Evolutionary conservation across 345 rosid species (phyloP).

Genomic region (Salix udensis): DNA sequence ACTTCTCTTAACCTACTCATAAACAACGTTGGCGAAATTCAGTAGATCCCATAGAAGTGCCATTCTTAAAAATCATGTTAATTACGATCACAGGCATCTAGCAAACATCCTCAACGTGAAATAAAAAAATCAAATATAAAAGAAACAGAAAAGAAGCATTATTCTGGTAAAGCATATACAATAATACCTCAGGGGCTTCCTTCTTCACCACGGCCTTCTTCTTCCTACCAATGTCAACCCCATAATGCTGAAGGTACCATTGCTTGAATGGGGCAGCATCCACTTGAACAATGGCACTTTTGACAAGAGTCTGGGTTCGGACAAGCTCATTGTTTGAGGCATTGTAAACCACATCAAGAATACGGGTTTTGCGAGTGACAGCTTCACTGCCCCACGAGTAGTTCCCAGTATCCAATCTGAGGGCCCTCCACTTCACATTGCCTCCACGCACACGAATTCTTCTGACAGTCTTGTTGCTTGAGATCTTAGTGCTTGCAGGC

Average conservation of each 20-base stretch:
- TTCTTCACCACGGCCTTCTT: conserved; percentile 17
- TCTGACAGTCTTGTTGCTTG: conserved; percentile 19
- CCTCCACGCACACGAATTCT: conserved; percentile 24
- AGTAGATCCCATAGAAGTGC: no score
- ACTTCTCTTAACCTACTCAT: no score
- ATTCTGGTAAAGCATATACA: background rate
- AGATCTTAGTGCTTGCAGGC: conserved; percentile 19
- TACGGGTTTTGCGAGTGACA: conserved; percentile 14
- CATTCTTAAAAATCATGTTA: no score
- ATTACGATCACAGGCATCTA: no score
- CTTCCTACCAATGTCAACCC: conserved; percentile 24
- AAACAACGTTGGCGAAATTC: no score
- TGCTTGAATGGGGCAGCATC: conserved; percentile 25
- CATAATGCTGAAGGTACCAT: conserved; percentile 23
- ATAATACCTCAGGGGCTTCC: conserved; percentile 20
- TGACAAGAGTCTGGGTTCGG: conserved; percentile 18
- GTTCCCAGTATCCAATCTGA: conserved; percentile 19
- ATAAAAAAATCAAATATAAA: background rate
- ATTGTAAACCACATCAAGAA: conserved; percentile 23
- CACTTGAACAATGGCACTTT: conserved; percentile 22
- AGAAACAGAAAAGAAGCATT: background rate
- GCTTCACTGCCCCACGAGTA: conserved; percentile 24
- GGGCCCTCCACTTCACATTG: conserved; percentile 22
- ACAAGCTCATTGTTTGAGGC: conserved; percentile 24
- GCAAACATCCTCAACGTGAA: no score